Percentiles rank a stretch among this genome's conserved stretches.
These are phyloP conservation scores for Solanum habrochaites DNA, from an alignment of 257 asterid species.

Conservation along the genomic window DNA sequence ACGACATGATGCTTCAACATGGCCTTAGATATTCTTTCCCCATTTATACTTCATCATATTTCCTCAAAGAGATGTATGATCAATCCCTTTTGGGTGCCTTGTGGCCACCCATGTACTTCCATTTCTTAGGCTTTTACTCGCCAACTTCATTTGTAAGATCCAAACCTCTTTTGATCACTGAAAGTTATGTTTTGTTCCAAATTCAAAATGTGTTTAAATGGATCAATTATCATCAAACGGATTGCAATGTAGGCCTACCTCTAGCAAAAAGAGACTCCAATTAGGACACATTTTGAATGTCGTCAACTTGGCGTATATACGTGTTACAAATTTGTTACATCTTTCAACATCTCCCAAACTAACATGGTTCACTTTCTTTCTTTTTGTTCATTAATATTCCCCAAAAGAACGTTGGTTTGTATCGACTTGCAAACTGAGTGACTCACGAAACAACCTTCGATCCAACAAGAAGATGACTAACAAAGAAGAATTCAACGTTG, in stretches of 20 bases:
- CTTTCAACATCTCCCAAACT: neutral
- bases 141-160: neutral
- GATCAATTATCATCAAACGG: neutral
- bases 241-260: neutral
- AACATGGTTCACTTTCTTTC: neutral
- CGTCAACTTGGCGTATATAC: neutral
- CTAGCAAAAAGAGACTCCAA: neutral
- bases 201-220: neutral
- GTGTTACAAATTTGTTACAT: neutral
- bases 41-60: neutral
- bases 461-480: neutral
- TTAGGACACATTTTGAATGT: neutral
- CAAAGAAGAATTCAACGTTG: neutral
- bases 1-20: neutral
- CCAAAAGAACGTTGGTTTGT: neutral
- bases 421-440: neutral
- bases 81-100: neutral
- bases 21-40: neutral
- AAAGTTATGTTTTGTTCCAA: neutral
- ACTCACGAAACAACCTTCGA: neutral
- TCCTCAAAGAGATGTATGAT: neutral
- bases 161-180: neutral
- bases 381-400: neutral
- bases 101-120: neutral
- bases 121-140: neutral